Evolutionary conservation across 768 basidiomycete genomes (phyloP).

Genomic region (Suillus clintonianus): DNA sequence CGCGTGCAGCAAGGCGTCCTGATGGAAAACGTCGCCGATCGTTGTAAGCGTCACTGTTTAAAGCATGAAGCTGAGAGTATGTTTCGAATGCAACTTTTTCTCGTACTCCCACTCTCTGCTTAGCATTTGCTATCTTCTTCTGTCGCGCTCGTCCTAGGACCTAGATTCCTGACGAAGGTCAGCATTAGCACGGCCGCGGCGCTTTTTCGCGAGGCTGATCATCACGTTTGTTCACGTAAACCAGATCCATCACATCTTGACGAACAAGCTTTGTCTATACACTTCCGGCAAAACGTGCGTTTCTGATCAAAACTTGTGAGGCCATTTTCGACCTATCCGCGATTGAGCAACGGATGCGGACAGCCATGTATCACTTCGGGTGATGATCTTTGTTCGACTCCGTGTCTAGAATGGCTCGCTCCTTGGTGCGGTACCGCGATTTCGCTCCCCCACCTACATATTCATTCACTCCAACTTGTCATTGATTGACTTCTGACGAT

Average conservation of each 20-base stretch:
- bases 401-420: neutral
- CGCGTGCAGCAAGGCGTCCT: conserved; percentile 34
- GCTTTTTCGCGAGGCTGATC: conserved; percentile 3
- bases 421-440: conserved; percentile 26
- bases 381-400: neutral
- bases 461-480: conserved; percentile 34
- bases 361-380: neutral
- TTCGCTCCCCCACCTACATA: conserved; percentile 26
- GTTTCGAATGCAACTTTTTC: conserved; percentile 3
- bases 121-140: neutral
- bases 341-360: neutral
- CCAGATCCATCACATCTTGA: conserved; percentile 6
- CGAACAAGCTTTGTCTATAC: conserved; percentile 3
- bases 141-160: neutral
- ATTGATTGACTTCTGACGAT: conserved; percentile 36
- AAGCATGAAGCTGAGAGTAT: conserved; percentile 5
- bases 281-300: neutral
- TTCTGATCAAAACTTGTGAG: conserved; percentile 4
- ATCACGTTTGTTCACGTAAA: conserved; percentile 4
- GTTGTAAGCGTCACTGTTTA: conserved; percentile 8
- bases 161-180: neutral
- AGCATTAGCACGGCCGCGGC: neutral
- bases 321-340: conserved; percentile 1
- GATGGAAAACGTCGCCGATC: conserved; percentile 19
- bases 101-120: neutral